phyloP scores from a whole-genome alignment of 2,329 filamentous ascomycete species.

The Phaeosphaeriaceae sp. region DNA sequence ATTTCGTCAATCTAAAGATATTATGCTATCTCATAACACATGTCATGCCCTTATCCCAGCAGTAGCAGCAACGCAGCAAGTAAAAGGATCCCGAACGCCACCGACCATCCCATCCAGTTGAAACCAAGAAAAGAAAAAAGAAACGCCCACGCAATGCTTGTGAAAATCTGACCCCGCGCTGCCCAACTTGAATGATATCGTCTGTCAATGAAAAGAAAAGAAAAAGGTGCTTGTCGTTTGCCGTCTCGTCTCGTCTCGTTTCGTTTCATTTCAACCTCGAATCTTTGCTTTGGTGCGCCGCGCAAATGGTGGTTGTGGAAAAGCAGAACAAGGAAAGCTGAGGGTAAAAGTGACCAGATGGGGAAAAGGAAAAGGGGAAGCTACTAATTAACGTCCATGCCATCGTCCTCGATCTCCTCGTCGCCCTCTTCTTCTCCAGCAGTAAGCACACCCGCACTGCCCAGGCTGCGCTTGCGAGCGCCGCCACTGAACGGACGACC shows the following conservation, averaged over 20 bases:
- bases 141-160: slow-evolving; percentile 15
- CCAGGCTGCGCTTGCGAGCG: slow-evolving; percentile 53
- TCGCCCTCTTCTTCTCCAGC: slow-evolving; percentile 52
- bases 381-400: slow-evolving; percentile 49
- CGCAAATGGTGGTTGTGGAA: slow-evolving; percentile 14
- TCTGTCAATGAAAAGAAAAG: no score
- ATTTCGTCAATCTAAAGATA: slow-evolving; percentile 5
- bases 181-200: no score
- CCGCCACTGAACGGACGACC: slow-evolving; percentile 45
- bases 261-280: no score
- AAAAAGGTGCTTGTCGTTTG: no score
- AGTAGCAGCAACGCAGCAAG: background rate
- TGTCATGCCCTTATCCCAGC: background rate
- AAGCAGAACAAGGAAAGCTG: background rate
- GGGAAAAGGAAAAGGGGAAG: background rate
- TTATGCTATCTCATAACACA: background rate
- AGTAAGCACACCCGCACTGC: slow-evolving; percentile 45
- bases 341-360: slow-evolving; percentile 1
- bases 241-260: background rate
- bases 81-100: background rate
- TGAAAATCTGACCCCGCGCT: background rate
- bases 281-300: slow-evolving; percentile 17
- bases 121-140: background rate
- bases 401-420: slow-evolving; percentile 52
- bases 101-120: no score